A percentile compares a stretch with the other conserved stretches of the same genome.
These are phyloP conservation scores for Saksenaea oblongispora DNA, from an alignment of 371 early-diverging fungal species.

Conservation along the genomic window DNA sequence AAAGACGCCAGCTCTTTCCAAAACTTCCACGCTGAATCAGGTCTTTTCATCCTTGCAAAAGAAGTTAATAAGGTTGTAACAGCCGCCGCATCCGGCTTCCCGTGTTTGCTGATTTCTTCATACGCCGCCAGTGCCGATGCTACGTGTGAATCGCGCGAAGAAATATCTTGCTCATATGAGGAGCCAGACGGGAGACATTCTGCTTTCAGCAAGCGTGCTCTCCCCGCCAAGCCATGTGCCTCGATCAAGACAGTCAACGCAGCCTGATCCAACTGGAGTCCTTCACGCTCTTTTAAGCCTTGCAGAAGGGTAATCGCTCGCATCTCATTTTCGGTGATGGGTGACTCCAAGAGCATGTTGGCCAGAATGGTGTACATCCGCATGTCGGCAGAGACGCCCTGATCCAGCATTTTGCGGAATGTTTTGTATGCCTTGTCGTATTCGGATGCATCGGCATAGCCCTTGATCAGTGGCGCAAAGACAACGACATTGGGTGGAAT, in stretches of 20 bases:
- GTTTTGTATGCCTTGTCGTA: conserved; percentile 34
- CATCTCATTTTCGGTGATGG: conserved; percentile 15
- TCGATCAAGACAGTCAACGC: conserved; percentile 32
- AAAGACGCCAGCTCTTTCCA: conserved; percentile 26
- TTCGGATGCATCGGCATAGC: conserved; percentile 33
- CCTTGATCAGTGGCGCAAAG: conserved; percentile 36
- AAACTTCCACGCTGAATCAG: conserved; percentile 33
- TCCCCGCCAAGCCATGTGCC: conserved; percentile 35
- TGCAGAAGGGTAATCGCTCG: conserved; percentile 29
- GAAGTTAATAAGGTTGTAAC: conserved; percentile 27
- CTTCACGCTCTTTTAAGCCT: conserved; percentile 7
- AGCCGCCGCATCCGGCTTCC: conserved; percentile 25
- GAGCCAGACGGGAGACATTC: neutral
- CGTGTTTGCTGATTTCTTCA: conserved; percentile 7
- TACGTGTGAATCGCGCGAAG: conserved; percentile 15
- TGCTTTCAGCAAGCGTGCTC: conserved; percentile 9
- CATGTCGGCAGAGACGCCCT: conserved; percentile 29
- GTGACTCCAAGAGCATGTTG: conserved; percentile 30
- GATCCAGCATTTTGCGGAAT: conserved; percentile 39
- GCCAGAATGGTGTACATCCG: conserved; percentile 41
- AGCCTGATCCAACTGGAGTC: conserved; percentile 17
- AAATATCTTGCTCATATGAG: neutral
- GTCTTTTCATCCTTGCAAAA: conserved; percentile 21
- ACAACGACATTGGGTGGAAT: conserved; percentile 27
- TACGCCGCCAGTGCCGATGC: conserved; percentile 9